phyloP scores from a whole-genome alignment of 2,329 filamentous ascomycete species.

The Xylariaceae sp. region DNA sequence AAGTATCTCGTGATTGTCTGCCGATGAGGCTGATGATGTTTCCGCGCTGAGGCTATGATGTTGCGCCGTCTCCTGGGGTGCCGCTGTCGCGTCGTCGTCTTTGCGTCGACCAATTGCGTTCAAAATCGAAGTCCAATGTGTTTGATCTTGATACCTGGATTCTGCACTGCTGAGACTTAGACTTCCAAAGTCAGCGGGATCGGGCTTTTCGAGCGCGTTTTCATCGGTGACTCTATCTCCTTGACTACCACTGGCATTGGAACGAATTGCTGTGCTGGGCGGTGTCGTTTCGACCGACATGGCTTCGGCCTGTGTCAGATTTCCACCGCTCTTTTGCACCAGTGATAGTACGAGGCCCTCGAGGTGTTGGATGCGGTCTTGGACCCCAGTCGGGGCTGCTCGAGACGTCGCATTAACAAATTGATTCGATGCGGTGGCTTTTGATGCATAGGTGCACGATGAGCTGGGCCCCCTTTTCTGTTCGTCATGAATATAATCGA shows the following conservation, averaged over 20 bases:
- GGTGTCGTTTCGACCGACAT: neutral
- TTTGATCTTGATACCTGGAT: slow-evolving; percentile 15
- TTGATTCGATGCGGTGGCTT: neutral
- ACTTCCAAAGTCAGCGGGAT: slow-evolving; percentile 13
- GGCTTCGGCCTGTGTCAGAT: neutral
- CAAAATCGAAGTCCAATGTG: slow-evolving; percentile 16
- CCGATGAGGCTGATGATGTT: neutral
- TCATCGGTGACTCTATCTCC: neutral
- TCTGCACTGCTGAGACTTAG: slow-evolving; percentile 13
- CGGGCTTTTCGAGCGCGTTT: slow-evolving; percentile 2
- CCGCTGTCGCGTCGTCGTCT: slow-evolving; percentile 9
- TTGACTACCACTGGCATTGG: neutral
- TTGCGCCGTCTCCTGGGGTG: neutral
- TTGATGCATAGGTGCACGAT: slow-evolving; percentile 11
- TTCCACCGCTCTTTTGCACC: slow-evolving; percentile 7
- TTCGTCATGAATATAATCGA: neutral
- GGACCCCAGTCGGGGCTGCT: slow-evolving; percentile 1
- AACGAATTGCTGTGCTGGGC: neutral
- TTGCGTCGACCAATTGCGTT: slow-evolving; percentile 16
- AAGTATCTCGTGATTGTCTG: slow-evolving; percentile 4
- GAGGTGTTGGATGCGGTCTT: slow-evolving; percentile 13
- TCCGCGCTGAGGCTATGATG: neutral
- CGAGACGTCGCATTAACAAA: neutral
- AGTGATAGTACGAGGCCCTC: slow-evolving; percentile 15
- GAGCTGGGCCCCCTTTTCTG: slow-evolving; percentile 13